These are phyloP conservation scores for Termitomyces sp. DNA, from an alignment of 768 basidiomycete genomes.

Conservation along the genomic window DNA sequence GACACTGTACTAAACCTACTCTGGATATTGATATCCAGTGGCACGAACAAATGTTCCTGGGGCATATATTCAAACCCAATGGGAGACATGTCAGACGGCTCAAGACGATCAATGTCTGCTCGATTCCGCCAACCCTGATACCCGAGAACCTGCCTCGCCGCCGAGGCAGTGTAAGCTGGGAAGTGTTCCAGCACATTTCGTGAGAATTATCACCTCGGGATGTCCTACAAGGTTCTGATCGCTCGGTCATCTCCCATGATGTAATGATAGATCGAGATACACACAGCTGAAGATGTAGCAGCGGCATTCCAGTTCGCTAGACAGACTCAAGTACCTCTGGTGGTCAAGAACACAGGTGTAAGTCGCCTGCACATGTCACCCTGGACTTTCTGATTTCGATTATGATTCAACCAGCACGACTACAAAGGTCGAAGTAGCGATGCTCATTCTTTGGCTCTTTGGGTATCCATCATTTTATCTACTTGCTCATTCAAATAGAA, in stretches of 20 bases:
- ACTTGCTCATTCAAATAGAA: neutral
- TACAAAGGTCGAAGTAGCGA: conserved; percentile 45
- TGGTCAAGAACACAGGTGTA: conserved; percentile 50
- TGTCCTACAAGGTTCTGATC: neutral
- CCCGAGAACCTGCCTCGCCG: conserved; percentile 18
- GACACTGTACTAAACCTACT: neutral
- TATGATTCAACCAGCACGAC: conserved; percentile 31
- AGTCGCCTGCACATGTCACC: conserved; percentile 12
- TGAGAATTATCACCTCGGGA: conserved; percentile 16
- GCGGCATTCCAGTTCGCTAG: conserved; percentile 41
- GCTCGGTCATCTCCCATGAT: neutral
- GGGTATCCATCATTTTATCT: conserved; percentile 25
- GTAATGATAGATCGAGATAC: conserved; percentile 28
- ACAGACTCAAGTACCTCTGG: conserved; percentile 32
- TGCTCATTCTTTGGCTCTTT: conserved; percentile 36
- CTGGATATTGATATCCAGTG: conserved; percentile 1
- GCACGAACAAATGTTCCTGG: conserved; percentile 18
- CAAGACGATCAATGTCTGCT: conserved; percentile 42
- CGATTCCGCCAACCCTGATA: conserved; percentile 29
- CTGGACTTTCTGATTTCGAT: neutral
- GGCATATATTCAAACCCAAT: conserved; percentile 37
- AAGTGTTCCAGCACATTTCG: conserved; percentile 34
- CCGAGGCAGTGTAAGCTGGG: conserved; percentile 29
- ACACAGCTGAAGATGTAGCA: conserved; percentile 30
- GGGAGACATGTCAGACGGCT: conserved; percentile 49